A percentile compares a stretch with the other conserved stretches of the same genome.
Conservation (phyloP, 2,329 filamentous ascomycete species). For the Annulohypoxylon truncatum region DNA sequence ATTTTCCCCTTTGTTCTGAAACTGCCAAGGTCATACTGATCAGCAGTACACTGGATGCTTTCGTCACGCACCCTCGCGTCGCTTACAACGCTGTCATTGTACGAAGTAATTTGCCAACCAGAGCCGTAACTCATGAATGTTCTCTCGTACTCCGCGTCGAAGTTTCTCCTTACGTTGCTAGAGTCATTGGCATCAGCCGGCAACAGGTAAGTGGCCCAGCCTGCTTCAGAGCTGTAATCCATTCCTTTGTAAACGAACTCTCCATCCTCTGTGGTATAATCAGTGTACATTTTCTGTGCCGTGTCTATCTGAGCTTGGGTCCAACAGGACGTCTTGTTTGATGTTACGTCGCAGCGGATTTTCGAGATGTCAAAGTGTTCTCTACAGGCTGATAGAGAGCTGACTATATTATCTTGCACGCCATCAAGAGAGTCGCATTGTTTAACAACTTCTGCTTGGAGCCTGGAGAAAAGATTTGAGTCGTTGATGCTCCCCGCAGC, state of each 20-base stretch:
- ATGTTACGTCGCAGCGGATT: conserved; percentile 50
- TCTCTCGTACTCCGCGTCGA: conserved; percentile 47
- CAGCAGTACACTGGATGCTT: conserved; percentile 43
- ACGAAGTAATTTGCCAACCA: conserved; percentile 43
- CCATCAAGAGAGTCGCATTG: conserved; percentile 60
- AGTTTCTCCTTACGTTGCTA: conserved; percentile 45
- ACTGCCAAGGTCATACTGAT: conserved; percentile 48
- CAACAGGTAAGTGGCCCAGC: conserved; percentile 45
- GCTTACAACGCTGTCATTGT: conserved; percentile 45
- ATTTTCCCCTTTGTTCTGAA: conserved; percentile 48
- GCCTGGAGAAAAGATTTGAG: conserved; percentile 52
- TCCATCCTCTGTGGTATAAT: conserved; percentile 43
- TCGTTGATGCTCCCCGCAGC: conserved; percentile 56
- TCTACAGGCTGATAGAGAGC: conserved; percentile 53
- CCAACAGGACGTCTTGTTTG: conserved; percentile 51
- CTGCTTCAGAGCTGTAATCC: conserved; percentile 58
- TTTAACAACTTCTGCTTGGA: conserved; percentile 56
- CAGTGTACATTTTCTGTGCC: conserved; percentile 45
- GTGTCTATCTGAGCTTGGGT: conserved; percentile 53
- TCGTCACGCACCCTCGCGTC: conserved; percentile 43
- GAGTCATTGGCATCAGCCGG: conserved; percentile 35
- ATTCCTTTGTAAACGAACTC: conserved; percentile 50
- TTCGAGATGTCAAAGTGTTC: conserved; percentile 47
- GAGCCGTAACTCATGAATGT: conserved; percentile 46
- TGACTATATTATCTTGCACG: conserved; percentile 56